A percentile compares a stretch with the other conserved stretches of the same genome.
Conservation (phyloP, 202 grass and related monocot species). For the Hordeum pubiflorum region DNA sequence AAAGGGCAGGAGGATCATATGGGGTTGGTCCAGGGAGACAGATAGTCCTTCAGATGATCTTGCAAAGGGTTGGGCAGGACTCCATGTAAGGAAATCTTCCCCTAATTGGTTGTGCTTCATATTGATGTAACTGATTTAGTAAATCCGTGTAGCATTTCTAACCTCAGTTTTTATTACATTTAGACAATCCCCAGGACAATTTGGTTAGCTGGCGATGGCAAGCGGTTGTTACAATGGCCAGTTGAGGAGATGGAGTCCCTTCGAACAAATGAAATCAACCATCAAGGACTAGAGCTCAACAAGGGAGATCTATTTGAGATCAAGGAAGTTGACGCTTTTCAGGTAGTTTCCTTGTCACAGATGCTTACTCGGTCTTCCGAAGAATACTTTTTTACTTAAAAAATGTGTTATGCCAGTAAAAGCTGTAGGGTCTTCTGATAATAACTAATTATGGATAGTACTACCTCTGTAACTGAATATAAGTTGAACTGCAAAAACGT, state of each 20-base stretch:
- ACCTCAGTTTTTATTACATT: background rate
- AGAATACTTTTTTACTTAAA: too few relatives aligned
- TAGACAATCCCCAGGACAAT: constrained; percentile 64
- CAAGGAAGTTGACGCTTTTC: constrained; percentile 42
- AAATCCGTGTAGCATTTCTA: background rate
- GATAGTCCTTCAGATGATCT: constrained; percentile 47
- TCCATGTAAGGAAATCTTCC: constrained; percentile 44
- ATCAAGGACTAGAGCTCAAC: constrained; percentile 37
- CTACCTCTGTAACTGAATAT: too few relatives aligned
- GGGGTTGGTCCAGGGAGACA: constrained; percentile 65
- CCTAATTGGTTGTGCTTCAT: background rate
- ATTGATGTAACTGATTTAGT: background rate
- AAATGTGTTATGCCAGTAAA: background rate
- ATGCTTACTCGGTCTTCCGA: background rate
- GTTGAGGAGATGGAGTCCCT: constrained; percentile 60
- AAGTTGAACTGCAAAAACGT: too few relatives aligned
- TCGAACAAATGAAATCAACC: constrained; percentile 37
- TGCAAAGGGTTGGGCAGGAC: constrained; percentile 71
- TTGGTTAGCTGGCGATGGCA: constrained; percentile 50
- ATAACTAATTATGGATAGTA: background rate
- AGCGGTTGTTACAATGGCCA: constrained; percentile 26
- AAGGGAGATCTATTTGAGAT: constrained; percentile 44
- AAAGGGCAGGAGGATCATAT: constrained; percentile 53
- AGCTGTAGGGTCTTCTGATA: background rate
- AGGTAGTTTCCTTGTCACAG: constrained; percentile 18